Percentiles rank a stretch among this genome's conserved stretches.
These are phyloP conservation scores for Fusarium sp. DNA, from an alignment of 2,329 filamentous ascomycete genomes.

Conservation along the genomic window DNA sequence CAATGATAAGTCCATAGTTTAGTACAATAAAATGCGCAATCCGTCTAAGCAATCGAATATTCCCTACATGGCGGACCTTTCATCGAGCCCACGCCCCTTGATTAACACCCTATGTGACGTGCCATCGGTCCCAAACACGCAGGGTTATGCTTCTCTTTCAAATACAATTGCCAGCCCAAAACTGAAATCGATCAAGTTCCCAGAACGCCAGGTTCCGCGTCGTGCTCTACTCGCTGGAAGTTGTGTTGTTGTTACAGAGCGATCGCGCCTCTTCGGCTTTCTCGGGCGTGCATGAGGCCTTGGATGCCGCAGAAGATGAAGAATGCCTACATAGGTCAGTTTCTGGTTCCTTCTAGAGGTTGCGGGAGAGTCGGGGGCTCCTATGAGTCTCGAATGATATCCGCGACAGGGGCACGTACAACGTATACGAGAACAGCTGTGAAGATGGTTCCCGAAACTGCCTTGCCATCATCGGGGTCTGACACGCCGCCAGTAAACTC, in stretches of 20 bases:
- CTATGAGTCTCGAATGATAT: not conserved
- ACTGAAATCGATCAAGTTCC: constrained; percentile 41
- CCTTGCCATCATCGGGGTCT: constrained; percentile 77
- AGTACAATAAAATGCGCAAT: constrained; percentile 22
- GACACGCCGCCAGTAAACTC: constrained; percentile 82
- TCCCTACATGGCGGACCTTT: constrained; percentile 32
- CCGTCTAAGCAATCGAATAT: constrained; percentile 42
- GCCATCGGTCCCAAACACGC: not conserved
- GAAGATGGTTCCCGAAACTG: constrained; percentile 87
- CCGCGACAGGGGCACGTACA: constrained; percentile 66
- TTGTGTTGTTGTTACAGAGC: constrained; percentile 64
- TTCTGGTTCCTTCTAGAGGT: not conserved
- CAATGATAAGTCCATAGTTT: not conserved
- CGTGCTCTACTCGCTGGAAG: constrained; percentile 35
- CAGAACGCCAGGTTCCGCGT: constrained; percentile 45
- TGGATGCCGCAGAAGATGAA: constrained; percentile 92
- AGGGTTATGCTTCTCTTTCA: constrained; percentile 31
- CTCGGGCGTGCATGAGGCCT: constrained; percentile 85
- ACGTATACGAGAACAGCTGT: constrained; percentile 88
- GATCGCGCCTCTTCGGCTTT: constrained; percentile 86
- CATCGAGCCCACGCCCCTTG: constrained; percentile 20
- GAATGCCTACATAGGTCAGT: constrained; percentile 73
- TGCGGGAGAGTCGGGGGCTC: not conserved
- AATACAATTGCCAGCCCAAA: constrained; percentile 43
- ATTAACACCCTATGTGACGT: constrained; percentile 25